phyloP scores from a whole-genome alignment of 176 grass and related monocot genomes.

The Dactylis glomerata region DNA sequence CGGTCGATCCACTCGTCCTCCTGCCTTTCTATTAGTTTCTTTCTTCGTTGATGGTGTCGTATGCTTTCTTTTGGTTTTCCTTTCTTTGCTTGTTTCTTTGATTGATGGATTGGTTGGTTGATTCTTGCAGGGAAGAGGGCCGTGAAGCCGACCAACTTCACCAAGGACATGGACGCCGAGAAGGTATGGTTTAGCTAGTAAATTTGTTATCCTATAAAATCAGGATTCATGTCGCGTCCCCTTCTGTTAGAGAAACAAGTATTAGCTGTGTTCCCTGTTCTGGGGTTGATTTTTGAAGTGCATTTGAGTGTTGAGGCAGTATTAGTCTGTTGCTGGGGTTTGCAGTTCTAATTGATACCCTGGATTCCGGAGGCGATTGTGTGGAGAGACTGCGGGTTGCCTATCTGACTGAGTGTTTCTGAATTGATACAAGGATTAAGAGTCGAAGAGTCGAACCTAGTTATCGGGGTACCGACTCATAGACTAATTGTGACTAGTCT shows the following conservation, averaged over 20 bases:
- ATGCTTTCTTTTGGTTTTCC: no score
- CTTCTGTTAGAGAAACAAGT: neutral
- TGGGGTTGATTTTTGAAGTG: neutral
- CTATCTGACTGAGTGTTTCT: neutral
- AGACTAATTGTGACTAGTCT: no score
- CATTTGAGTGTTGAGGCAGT: neutral
- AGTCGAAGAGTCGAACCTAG: no score
- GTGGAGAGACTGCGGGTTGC: neutral
- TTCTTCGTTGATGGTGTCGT: no score
- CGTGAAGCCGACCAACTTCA: constrained; percentile 59
- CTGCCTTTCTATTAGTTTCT: no score
- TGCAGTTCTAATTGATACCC: neutral
- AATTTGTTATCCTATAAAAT: neutral
- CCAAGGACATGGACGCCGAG: constrained; percentile 69
- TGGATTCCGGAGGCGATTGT: neutral
- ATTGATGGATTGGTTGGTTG: neutral
- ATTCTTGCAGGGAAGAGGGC: constrained; percentile 62
- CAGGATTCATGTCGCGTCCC: neutral
- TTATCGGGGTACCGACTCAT: no score
- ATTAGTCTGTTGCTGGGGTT: neutral
- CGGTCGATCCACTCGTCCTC: neutral
- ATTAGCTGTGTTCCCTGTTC: neutral
- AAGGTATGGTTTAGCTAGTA: constrained; percentile 27
- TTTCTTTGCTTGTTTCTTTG: neutral
- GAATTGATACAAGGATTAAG: no score